These are phyloP conservation scores for Termitomyces sp. DNA, from an alignment of 768 basidiomycete species.

Conservation along the genomic window DNA sequence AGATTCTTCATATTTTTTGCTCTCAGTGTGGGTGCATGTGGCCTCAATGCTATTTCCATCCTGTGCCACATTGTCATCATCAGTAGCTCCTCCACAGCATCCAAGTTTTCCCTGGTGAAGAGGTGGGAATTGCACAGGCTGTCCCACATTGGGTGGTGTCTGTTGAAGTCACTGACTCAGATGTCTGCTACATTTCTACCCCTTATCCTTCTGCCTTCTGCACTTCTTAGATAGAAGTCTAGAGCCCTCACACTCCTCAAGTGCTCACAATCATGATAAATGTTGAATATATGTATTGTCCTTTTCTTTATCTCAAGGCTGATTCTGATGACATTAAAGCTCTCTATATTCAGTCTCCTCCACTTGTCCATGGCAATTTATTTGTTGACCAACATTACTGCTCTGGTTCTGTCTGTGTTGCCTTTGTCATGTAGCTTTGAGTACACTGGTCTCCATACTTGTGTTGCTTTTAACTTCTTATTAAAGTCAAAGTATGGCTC, in stretches of 20 bases:
- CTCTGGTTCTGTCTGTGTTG: too few species aligned
- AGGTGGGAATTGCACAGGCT: slow-evolving; percentile 22
- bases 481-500: not conserved
- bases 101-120: slow-evolving; percentile 13
- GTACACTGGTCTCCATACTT: not conserved
- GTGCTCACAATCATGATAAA: not conserved
- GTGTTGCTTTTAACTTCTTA: not conserved
- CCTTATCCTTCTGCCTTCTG: not conserved
- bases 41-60: not conserved
- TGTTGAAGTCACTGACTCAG: slow-evolving; percentile 36
- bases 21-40: not conserved
- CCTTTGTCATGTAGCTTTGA: not conserved
- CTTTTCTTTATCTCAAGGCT: not conserved
- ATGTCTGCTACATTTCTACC: slow-evolving; percentile 4
- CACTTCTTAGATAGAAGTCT: not conserved
- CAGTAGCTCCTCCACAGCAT: slow-evolving; percentile 11
- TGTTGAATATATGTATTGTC: not conserved
- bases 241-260: not conserved
- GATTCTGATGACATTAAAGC: not conserved
- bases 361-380: not conserved
- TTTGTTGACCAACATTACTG: too few species aligned
- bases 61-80: not conserved
- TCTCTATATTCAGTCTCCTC: not conserved
- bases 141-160: slow-evolving; percentile 39
- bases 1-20: not conserved